Base-by-base conservation (phyloP, 73 alveolate genomes). In the Paramecium caudatum region DNA sequence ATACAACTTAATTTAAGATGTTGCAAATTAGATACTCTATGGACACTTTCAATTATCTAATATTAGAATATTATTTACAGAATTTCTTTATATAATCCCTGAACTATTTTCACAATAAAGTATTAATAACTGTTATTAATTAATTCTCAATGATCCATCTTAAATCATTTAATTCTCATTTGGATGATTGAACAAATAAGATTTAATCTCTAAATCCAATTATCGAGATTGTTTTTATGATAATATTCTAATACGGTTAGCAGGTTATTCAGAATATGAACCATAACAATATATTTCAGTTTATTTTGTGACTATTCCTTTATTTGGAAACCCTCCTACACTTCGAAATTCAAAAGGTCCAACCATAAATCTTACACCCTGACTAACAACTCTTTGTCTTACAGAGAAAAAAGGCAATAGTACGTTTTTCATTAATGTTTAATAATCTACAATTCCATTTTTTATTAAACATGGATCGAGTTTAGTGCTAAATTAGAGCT, bases 321-420 rank as follows among this genome's bases (percentile, higher is more conserved):
- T 10, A 1, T 23, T 3, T 39, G 88, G 88, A 5, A 27, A 45
- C 43, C 69, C 88, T 0, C 88, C 88, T 2, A 74, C 68, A 0
- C 23, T 37, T 74, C 47, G 23, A 45, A 74, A 74, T 74, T 74
- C 88, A 13, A 74, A 74, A 4, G 39, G 12, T 43, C 88, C 88
- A 19, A 74, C 43, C 19, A 27, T 34, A 41, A 74, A 74, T 43
- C 19, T 39, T 1, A 45, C 21, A 10, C 88, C 88, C 9, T 17
- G 6, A 8, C 32, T 30, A 10, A 74, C 7, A 25, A 74, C 68
- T 41, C 88, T 74, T 74, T 74, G 15, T 6, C 88, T 45, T 19
- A 74, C 47, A 27, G 88, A 74, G 21, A 74, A 74, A 47, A 39
- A 74, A 27, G 88, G 88, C 16, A 74, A 27, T 21, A 74, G 43